These are phyloP conservation scores for Plasmodium cynomolgi DNA, from an alignment of 169 alveolate genomes.

Conservation along the genomic window DNA sequence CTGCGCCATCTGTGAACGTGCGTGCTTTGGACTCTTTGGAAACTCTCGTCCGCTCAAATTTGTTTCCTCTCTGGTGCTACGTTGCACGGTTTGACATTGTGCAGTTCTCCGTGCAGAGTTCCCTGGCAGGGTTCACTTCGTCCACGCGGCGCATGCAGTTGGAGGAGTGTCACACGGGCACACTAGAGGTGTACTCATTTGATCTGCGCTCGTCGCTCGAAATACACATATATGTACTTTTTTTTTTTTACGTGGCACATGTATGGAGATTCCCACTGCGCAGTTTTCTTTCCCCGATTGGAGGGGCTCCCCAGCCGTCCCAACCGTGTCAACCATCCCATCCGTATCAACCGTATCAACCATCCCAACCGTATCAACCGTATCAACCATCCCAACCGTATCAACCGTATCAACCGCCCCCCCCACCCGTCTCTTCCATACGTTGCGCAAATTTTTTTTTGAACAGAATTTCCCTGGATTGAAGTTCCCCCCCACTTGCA, in stretches of 20 bases:
- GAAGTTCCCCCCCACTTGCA: not conserved
- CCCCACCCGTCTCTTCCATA: not conserved
- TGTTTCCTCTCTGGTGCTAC: not conserved
- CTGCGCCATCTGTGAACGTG: not conserved
- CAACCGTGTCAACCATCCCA: no score
- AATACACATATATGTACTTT: not conserved
- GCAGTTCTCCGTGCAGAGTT: not conserved
- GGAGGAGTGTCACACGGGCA: not conserved
- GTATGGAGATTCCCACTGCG: not conserved
- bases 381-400: no score
- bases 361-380: no score
- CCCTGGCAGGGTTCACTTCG: not conserved
- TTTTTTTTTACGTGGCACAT: not conserved
- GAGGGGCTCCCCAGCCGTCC: not conserved
- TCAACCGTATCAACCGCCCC: no score
- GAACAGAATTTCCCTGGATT: not conserved
- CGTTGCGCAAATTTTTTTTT: not conserved
- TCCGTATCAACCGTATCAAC: no score
- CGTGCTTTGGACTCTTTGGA: not conserved
- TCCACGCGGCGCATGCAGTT: not conserved
- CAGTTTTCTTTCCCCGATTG: not conserved
- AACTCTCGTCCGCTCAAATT: not conserved
- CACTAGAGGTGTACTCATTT: not conserved
- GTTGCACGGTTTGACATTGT: not conserved
- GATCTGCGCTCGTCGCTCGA: not conserved